These are phyloP conservation scores for Candida caryicola DNA, from an alignment of 805 yeast species.

Conservation along the genomic window DNA sequence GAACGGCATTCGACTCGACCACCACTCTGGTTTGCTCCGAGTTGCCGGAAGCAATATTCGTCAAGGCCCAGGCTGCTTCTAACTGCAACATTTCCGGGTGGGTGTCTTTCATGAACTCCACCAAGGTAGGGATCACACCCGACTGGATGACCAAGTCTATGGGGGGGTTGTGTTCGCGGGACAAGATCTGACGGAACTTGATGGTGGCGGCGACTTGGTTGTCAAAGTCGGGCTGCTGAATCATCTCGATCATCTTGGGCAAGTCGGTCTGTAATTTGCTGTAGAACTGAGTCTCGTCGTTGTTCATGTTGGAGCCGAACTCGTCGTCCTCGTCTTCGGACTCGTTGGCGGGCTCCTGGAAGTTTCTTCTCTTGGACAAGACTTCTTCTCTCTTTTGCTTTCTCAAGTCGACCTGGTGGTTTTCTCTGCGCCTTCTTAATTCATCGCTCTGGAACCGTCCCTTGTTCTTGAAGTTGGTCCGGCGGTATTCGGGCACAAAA, in stretches of 20 bases:
- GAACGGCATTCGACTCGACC: conserved; percentile 92
- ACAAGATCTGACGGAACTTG: conserved; percentile 87
- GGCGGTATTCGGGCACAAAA: conserved; percentile 95
- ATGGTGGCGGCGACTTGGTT: conserved; percentile 85
- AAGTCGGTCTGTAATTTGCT: conserved; percentile 54
- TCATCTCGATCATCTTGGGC: conserved; percentile 81
- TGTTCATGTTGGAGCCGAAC: conserved; percentile 36
- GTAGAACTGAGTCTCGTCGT: conserved; percentile 42
- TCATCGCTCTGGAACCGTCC: conserved; percentile 93
- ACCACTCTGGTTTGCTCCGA: conserved; percentile 87
- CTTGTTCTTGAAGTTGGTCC: conserved; percentile 93
- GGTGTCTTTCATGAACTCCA: conserved; percentile 68
- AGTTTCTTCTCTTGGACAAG: conserved; percentile 88
- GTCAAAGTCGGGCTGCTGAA: conserved; percentile 72
- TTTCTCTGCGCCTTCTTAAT: conserved; percentile 95
- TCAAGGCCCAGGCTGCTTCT: conserved; percentile 99
- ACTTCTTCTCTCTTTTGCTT: conserved; percentile 96
- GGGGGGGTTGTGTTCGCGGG: conserved; percentile 95
- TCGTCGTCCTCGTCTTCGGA: conserved; percentile 42
- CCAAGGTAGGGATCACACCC: conserved; percentile 91
- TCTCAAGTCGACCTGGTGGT: conserved; percentile 92
- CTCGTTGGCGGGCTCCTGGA: conserved; percentile 42
- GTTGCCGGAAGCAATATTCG: conserved; percentile 94
- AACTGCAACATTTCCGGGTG: conserved; percentile 87
- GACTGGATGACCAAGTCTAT: conserved; percentile 88